Base-by-base conservation (phyloP, 2,329 filamentous ascomycete genomes). In the Pseudogymnoascus sp. region DNA sequence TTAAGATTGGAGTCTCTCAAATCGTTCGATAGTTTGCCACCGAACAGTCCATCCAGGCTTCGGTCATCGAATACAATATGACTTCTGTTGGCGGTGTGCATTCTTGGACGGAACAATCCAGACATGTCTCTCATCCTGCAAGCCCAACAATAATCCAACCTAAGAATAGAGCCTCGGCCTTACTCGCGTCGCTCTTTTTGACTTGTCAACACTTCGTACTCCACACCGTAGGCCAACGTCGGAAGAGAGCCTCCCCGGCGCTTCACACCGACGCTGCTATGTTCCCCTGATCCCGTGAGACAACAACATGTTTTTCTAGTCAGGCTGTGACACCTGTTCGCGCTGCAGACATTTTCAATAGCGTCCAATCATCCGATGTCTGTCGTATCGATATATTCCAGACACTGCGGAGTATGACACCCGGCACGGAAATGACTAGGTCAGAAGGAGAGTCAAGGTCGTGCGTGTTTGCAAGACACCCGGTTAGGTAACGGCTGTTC, bases 381-480 rank as follows among this genome's bases (percentile, higher is more conserved):
- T 52, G 45, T 6, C 45, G 25, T 52, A 52, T 52, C 45, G 45
- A 30, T 52, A 52, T 52, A 30, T 52, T 30, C 45, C 45, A 52
- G 25, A 52, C 45, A 52, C 25, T 12, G 25, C 30, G n/a, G 45
- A 52, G 45, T 1, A 52, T 52, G 25, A 52, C 45, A 33, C 25
- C 1, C 4, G 1, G 25, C 25, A 30, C 45, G 45, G 45, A 52
- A 52, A 52, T 52, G 45, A 52, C 25, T 1, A 52, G 45, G 45
- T 52, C 45, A 33, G 25, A 52, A 30, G 45, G 45, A 52, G 45
- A 52, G 45, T 52, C 45, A 52, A 30, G 25, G 25, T 52, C 45
- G 30, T 33, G 45, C 25, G 8, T 52, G 25, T 19, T 52, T 52
- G 45, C 30, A 30, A 52, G 45, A 52, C 45, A 52, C 25, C 45